Evolutionary conservation across 2,329 filamentous ascomycete genomes (phyloP).

Genomic region (Xylariaceae sp.): DNA sequence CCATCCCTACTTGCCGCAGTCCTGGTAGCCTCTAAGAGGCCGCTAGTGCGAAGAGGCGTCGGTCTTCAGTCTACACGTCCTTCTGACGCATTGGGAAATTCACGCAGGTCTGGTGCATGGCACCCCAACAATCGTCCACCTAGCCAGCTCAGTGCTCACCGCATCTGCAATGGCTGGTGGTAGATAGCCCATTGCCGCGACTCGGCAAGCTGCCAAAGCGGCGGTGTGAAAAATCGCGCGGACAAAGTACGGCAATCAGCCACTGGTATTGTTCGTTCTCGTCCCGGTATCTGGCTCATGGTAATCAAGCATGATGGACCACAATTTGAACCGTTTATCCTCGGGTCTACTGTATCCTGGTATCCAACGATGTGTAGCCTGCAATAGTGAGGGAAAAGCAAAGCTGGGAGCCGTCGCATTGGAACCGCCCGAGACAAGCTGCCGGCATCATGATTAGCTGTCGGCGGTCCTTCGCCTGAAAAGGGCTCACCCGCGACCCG

Average conservation of each 20-base stretch:
- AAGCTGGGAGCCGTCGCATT: conserved; percentile 18
- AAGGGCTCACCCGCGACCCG: conserved; percentile 24
- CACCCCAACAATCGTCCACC: conserved; percentile 17
- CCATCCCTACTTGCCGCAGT: conserved; percentile 28
- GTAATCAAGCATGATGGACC: too few relatives aligned
- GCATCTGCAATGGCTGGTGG: conserved; percentile 16
- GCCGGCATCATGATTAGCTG: conserved; percentile 26
- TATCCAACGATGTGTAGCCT: conserved; percentile 15
- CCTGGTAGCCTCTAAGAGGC: conserved; percentile 19
- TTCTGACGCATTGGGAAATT: conserved; percentile 24
- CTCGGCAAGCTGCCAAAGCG: conserved; percentile 21
- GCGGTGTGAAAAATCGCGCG: conserved; percentile 24
- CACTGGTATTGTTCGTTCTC: not conserved
- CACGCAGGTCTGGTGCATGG: conserved; percentile 18
- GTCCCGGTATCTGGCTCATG: too few relatives aligned
- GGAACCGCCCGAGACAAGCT: conserved; percentile 15
- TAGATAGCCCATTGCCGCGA: conserved; percentile 11
- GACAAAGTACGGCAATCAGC: not conserved
- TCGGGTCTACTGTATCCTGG: not conserved
- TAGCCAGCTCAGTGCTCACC: conserved; percentile 22
- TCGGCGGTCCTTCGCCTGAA: conserved; percentile 22
- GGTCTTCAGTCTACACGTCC: conserved; percentile 18
- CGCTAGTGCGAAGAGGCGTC: conserved; percentile 24
- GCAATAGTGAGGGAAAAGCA: conserved; percentile 20
- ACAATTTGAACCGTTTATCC: too few relatives aligned